A percentile compares a stretch with the other conserved stretches of the same genome.
phyloP scores from a whole-genome alignment of 208 protist species.

The Trypanosoma melophagium region DNA sequence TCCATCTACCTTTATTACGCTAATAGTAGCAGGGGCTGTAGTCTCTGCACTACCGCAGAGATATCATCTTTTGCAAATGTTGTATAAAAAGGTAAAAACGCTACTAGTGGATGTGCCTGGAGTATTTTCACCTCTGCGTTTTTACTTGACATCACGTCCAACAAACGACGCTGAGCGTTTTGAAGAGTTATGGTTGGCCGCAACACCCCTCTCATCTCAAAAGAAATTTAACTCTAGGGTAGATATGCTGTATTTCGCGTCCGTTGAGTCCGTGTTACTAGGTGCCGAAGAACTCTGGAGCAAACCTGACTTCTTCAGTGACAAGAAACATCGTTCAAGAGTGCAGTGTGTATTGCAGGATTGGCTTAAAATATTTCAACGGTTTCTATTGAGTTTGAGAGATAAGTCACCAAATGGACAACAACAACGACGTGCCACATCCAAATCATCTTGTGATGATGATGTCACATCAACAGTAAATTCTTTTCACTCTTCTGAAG shows the following conservation, averaged over 20 bases:
- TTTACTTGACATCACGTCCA: conserved; percentile 44
- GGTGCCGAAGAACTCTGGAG: conserved; percentile 61
- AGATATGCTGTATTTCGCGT: conserved; percentile 74
- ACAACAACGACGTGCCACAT: conserved; percentile 28
- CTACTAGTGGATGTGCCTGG: conserved; percentile 48
- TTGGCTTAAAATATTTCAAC: conserved; percentile 56
- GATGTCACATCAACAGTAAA: conserved; percentile 4
- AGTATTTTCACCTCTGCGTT: conserved; percentile 44
- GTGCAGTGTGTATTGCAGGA: conserved; percentile 39
- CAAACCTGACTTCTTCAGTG: conserved; percentile 14
- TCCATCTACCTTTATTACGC: conserved; percentile 39
- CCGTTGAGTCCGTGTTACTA: conserved; percentile 55
- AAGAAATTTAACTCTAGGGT: conserved; percentile 75
- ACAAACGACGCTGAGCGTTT: conserved; percentile 76
- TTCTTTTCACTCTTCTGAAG: conserved; percentile 10
- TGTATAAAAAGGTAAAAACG: conserved; percentile 58
- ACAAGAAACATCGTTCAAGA: conserved; percentile 23
- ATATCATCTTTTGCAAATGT: conserved; percentile 28
- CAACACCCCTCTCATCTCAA: conserved; percentile 24
- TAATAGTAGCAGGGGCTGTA: conserved; percentile 20
- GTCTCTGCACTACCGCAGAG: conserved; percentile 15
- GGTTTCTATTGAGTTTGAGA: conserved; percentile 47
- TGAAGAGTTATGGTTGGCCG: conserved; percentile 68
- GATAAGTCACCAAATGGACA: conserved; percentile 28
- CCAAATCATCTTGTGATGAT: conserved; percentile 13